Percentiles rank a stretch among this genome's conserved stretches.
phyloP scores from a whole-genome alignment of 495 filamentous ascomycete species.

The Neurospora tetraspora region DNA sequence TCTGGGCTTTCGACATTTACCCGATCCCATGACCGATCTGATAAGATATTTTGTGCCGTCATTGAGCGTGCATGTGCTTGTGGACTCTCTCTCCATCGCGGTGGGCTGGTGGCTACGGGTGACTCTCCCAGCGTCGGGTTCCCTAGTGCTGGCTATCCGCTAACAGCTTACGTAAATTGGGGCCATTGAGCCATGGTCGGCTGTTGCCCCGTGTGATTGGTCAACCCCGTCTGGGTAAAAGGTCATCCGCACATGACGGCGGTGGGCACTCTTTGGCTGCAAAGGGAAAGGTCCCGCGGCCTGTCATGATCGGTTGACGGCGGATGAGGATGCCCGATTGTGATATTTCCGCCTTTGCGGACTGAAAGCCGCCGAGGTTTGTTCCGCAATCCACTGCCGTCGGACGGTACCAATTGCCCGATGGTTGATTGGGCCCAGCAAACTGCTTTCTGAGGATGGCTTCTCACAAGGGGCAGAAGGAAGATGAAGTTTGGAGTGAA shows the following conservation, averaged over 20 bases:
- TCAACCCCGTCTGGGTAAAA: background rate
- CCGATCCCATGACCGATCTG: background rate
- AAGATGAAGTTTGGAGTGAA: background rate
- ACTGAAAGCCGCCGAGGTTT: background rate
- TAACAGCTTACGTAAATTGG: background rate
- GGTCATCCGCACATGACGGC: background rate
- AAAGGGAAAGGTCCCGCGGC: background rate
- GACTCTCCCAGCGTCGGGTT: background rate
- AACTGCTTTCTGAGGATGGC: background rate
- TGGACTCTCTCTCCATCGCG: background rate
- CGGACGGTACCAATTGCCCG: background rate
- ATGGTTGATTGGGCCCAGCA: background rate
- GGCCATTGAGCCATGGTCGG: background rate
- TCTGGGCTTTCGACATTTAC: background rate
- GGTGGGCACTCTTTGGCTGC: background rate
- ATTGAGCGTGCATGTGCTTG: background rate
- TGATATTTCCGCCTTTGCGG: background rate
- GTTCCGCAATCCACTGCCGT: background rate
- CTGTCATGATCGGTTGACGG: background rate
- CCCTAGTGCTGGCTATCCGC: background rate
- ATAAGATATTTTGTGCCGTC: background rate
- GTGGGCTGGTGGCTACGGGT: background rate
- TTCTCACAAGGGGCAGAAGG: background rate
- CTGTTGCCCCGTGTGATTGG: background rate
- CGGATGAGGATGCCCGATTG: background rate